Evolutionary conservation across 345 rosid genomes (phyloP).

Genomic region (Hypericum perforatum): DNA sequence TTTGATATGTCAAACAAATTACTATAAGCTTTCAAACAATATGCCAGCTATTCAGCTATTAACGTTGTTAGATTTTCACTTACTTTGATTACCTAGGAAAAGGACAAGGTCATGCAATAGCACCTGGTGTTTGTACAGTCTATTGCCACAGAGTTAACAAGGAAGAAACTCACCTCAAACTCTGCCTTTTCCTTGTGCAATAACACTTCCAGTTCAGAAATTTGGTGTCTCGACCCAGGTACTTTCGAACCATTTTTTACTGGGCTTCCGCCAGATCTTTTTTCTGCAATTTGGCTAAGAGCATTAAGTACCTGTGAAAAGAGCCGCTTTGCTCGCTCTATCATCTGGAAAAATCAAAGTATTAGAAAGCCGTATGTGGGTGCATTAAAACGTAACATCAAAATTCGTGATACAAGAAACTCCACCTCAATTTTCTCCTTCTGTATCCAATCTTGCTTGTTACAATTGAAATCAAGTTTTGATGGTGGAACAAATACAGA

Average conservation of each 20-base stretch:
- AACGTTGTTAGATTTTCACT: too few relatives aligned
- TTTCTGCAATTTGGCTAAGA: constrained; percentile 11
- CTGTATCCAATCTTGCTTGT: constrained; percentile 6
- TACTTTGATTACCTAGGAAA: not conserved
- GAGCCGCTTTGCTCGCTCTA: constrained; percentile 11
- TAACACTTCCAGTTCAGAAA: constrained; percentile 10
- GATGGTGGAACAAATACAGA: constrained; percentile 4
- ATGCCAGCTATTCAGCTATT: constrained; percentile 2
- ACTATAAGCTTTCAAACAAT: constrained; percentile 1
- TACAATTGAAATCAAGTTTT: constrained; percentile 5
- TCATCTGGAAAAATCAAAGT: constrained; percentile 14
- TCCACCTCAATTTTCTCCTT: constrained; percentile 3
- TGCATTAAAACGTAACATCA: constrained; percentile 6
- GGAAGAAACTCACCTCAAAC: constrained; percentile 22
- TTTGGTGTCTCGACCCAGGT: constrained; percentile 9
- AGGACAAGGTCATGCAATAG: not conserved
- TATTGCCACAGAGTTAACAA: not conserved
- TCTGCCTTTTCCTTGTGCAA: constrained; percentile 19
- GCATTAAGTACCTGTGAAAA: constrained; percentile 10
- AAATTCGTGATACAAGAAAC: not conserved
- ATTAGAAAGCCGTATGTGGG: not conserved
- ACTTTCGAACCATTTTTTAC: constrained; percentile 1
- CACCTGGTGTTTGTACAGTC: not conserved
- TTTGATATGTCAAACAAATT: not conserved
- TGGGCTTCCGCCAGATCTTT: not conserved